phyloP scores from a whole-genome alignment of 352 stramenopile genomes.

The Aphanomyces astaci region DNA sequence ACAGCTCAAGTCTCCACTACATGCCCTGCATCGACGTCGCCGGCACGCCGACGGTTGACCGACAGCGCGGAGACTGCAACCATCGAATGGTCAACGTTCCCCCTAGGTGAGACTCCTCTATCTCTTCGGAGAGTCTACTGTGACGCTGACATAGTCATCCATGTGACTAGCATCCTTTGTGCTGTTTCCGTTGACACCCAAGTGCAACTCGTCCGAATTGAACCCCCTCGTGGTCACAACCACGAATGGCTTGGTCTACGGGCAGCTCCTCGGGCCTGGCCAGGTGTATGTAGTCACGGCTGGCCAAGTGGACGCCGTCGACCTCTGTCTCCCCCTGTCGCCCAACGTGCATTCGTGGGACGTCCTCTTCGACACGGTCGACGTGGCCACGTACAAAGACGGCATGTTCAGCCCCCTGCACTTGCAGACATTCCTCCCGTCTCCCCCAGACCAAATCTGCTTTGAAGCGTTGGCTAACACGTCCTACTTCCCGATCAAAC shows the following conservation, averaged over 20 bases:
- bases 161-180: conserved; percentile 6
- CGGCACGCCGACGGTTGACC: neutral
- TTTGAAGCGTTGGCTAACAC: neutral
- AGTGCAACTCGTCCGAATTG: neutral
- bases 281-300: neutral
- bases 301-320: neutral
- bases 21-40: neutral
- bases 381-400: conserved; percentile 7
- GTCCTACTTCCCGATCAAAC: conserved; percentile 13
- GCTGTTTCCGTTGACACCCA: neutral
- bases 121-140: neutral
- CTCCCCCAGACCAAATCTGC: neutral
- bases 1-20: neutral
- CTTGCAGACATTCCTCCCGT: neutral
- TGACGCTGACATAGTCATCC: no score
- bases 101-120: neutral
- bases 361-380: conserved; percentile 8
- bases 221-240: conserved; percentile 14
- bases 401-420: neutral
- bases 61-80: neutral
- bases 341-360: conserved; percentile 3
- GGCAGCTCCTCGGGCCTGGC: conserved; percentile 12
- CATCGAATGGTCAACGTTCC: neutral
- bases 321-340: conserved; percentile 4
- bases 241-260: neutral